phyloP scores from a whole-genome alignment of 225 moss, liverwort and hornwort genomes.

The Climacium dendroides region DNA sequence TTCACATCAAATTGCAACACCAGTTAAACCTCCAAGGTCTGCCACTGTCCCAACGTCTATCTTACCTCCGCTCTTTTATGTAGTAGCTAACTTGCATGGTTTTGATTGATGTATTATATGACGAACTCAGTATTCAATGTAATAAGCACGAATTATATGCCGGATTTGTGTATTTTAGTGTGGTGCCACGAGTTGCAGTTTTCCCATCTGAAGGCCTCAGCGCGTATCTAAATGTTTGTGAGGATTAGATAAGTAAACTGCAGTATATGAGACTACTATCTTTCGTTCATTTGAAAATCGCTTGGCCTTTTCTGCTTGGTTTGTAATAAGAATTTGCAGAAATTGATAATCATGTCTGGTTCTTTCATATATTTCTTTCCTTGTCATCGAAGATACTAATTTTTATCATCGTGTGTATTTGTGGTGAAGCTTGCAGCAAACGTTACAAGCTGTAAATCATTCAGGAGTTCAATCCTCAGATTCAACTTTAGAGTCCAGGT shows the following conservation, averaged over 20 bases:
- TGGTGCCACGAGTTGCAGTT: background rate
- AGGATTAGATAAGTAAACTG: background rate
- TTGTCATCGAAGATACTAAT: background rate
- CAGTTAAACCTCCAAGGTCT: conserved; percentile 80
- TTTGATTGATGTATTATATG: background rate
- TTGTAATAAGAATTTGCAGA: background rate
- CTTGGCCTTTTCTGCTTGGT: background rate
- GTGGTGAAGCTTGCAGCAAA: conserved; percentile 64
- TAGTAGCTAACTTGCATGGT: background rate
- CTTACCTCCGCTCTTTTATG: background rate
- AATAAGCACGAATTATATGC: background rate
- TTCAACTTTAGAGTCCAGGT: conserved; percentile 26
- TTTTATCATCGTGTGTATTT: conserved; percentile 6
- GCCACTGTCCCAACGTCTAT: background rate
- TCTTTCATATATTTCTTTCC: background rate
- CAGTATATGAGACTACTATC: background rate
- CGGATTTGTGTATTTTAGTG: background rate
- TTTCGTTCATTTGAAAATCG: background rate
- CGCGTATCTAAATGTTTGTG: background rate
- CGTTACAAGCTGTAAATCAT: conserved; percentile 20
- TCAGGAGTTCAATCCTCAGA: conserved; percentile 1
- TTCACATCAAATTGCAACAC: conserved; percentile 47
- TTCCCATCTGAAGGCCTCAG: background rate
- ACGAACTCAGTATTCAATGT: background rate
- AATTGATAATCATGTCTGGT: background rate